Evolutionary conservation across 495 filamentous ascomycete species (phyloP).

Genomic region (Viridothelium virens): DNA sequence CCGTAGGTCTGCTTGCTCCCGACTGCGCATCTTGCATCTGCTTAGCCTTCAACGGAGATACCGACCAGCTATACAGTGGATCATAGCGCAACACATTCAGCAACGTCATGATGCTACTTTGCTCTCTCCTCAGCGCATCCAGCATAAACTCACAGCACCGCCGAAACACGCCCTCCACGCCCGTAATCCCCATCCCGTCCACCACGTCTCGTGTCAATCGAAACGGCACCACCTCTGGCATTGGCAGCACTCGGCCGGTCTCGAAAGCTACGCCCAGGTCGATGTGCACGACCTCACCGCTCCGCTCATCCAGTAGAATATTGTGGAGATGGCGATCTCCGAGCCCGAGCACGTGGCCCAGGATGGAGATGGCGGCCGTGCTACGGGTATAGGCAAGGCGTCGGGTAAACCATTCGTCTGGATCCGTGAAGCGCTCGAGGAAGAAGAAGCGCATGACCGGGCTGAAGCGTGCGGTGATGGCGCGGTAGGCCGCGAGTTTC

Average conservation of each 20-base stretch:
- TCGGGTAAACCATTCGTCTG: constrained; percentile 88
- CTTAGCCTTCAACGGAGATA: constrained; percentile 80
- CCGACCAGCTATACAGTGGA: constrained; percentile 89
- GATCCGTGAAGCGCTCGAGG: constrained; percentile 86
- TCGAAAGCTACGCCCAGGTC: constrained; percentile 96
- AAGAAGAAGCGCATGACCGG: constrained; percentile 98
- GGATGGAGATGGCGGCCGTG: constrained; percentile 89
- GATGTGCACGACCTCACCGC: constrained; percentile 92
- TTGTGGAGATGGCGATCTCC: constrained; percentile 96
- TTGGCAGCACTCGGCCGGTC: constrained; percentile 81
- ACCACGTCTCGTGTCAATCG: constrained; percentile 90
- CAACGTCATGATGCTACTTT: constrained; percentile 93
- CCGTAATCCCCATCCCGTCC: constrained; percentile 93
- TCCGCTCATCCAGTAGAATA: constrained; percentile 83
- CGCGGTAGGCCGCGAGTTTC: constrained; percentile 65
- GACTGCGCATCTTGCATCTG: constrained; percentile 59
- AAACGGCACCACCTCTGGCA: constrained; percentile 94
- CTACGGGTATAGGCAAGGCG: constrained; percentile 84
- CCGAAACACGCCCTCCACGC: constrained; percentile 90
- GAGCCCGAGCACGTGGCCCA: constrained; percentile 88
- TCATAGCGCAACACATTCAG: constrained; percentile 93
- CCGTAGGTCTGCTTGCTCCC: constrained; percentile 35
- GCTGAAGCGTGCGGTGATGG: constrained; percentile 69
- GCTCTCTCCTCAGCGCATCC: constrained; percentile 84
- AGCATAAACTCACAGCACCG: constrained; percentile 96